phyloP scores from a whole-genome alignment of 208 protist species.

The Novymonas esmeraldas region DNA sequence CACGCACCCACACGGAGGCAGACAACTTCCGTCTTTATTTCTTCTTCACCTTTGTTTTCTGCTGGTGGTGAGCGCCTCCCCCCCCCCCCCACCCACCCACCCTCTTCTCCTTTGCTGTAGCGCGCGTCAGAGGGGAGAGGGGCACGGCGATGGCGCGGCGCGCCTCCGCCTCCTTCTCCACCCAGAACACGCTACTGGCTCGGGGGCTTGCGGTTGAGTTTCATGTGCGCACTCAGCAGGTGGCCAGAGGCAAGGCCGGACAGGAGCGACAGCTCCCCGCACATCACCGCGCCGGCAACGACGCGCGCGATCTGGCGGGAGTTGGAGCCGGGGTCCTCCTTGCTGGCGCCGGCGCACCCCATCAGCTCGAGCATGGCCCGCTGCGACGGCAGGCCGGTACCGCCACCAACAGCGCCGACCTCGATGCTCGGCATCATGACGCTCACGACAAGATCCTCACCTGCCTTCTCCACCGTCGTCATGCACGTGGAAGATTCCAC shows the following conservation, averaged over 20 bases:
- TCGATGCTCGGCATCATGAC: slow-evolving; percentile 98
- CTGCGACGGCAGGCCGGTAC: slow-evolving; percentile 96
- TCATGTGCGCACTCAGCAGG: slow-evolving; percentile 92
- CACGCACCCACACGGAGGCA: background rate
- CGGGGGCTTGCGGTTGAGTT: slow-evolving; percentile 89
- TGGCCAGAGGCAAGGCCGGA: slow-evolving; percentile 90
- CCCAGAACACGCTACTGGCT: slow-evolving; percentile 10
- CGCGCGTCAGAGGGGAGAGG: too few relatives aligned
- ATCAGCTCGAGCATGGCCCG: slow-evolving; percentile 94
- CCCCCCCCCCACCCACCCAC: too few relatives aligned
- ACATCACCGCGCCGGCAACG: slow-evolving; percentile 94
- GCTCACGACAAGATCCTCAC: slow-evolving; percentile 94
- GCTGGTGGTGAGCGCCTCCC: too few relatives aligned
- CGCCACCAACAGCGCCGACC: slow-evolving; percentile 98
- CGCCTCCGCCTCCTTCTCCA: too few relatives aligned
- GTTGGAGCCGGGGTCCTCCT: slow-evolving; percentile 88
- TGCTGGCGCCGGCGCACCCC: slow-evolving; percentile 86
- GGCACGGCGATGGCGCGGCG: too few relatives aligned
- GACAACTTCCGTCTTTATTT: background rate
- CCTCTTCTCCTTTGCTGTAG: too few relatives aligned
- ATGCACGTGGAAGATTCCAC: slow-evolving; percentile 98
- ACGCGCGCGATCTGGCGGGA: slow-evolving; percentile 92
- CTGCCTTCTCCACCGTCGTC: slow-evolving; percentile 94
- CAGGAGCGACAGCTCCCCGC: slow-evolving; percentile 98
- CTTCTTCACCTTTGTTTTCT: too few relatives aligned